Base-by-base conservation (phyloP, 306 rosid genomes). In the Ziziphus jujuba region DNA sequence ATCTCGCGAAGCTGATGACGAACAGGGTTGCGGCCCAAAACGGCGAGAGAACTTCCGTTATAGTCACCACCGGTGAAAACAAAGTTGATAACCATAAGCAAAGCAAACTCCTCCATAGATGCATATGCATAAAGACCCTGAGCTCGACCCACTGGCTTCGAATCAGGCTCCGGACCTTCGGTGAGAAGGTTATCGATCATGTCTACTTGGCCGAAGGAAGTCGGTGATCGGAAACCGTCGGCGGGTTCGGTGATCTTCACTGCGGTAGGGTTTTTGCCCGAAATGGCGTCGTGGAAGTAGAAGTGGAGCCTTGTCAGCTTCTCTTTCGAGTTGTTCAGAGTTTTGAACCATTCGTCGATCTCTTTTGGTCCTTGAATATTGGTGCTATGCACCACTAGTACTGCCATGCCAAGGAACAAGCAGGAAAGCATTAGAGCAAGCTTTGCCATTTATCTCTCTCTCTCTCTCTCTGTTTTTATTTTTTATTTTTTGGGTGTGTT, bases 121-220 rank as follows among this genome's bases (percentile, higher is more conserved):
- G 48, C 61, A 3, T n/a, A 71, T 33, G 62, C 68, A 2, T 71
- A 71, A 2, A 71, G 62, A 11, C 75, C 68, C 14, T 61, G 75
- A 0, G 69, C 75, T 9, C 34, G 55, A 6, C 75, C 75, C 22
- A 71, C 11, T 12, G 40, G 75, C 22, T 25, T 8, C 9, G 75
- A 71, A 0, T 61, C 28, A 31, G 31, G 45, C 13, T 70, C 44
- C 10, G 75, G 35, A 23, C 63, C 75, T 5, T 19, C n/a, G 6
- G 69, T 71, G 19, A 61, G 5, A 2, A 3, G 17, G 47, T 61
- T 49, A 25, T 61, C 75, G 19, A 71, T 31, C 44, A 71, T 38
- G 44, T 16, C 50, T 45, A 71, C 44, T 16, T 0, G 60, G 19
- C 67, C 75, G 19, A 71, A 71, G 4, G 3, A n/a, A 54, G 67